These are phyloP conservation scores for Plasmodium sp. DNA, from an alignment of 169 alveolate species.

Conservation along the genomic window DNA sequence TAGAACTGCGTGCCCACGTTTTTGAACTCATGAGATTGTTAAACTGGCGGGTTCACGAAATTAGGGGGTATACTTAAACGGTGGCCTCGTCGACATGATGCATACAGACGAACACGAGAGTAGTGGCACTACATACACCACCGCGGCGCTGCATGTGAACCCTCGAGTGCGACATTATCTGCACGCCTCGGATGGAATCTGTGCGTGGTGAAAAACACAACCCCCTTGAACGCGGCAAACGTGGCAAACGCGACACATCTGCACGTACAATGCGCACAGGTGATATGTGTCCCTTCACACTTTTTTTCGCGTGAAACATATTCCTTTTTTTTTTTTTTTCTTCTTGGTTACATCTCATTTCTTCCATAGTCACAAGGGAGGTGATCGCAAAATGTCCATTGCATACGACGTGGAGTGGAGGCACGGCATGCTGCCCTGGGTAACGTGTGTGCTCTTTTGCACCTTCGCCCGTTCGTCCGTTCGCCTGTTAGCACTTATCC, in stretches of 20 bases:
- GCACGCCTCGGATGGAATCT: not conserved
- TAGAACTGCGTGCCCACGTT: not conserved
- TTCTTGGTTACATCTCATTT: slow-evolving; percentile 68
- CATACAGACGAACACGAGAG: not conserved
- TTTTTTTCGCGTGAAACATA: not conserved
- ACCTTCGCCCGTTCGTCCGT: not conserved
- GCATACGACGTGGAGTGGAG: slow-evolving; percentile 3
- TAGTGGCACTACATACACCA: not conserved
- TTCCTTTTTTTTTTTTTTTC: not conserved
- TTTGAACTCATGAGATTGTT: not conserved
- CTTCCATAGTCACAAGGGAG: slow-evolving; percentile 44
- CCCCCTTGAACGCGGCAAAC: not conserved
- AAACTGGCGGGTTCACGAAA: not conserved
- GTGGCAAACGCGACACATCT: not conserved
- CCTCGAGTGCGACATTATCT: not conserved
- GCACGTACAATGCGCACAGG: not conserved
- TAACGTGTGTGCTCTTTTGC: not conserved
- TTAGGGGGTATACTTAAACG: not conserved
- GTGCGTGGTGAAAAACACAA: not conserved
- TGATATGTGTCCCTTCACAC: not conserved
- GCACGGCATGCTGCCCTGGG: not conserved
- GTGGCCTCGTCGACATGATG: not conserved
- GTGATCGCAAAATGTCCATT: slow-evolving; percentile 37
- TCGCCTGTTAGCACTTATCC: not conserved
- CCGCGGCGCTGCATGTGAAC: not conserved